Evolutionary conservation across 139 green algal genomes (phyloP).

Genomic region (Coccomyxa sp.): DNA sequence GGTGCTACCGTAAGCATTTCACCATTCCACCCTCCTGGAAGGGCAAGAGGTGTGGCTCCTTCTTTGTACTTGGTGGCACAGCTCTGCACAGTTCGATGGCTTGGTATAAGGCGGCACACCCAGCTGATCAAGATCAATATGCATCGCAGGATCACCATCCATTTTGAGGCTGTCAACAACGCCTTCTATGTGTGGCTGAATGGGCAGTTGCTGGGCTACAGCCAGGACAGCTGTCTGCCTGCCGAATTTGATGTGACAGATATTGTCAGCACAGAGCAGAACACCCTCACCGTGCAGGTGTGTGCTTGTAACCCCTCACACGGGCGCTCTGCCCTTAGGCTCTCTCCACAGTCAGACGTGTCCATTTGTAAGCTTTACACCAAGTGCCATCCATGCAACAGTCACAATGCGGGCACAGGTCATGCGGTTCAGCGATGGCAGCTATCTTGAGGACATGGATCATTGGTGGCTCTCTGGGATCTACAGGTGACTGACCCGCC

Average conservation of each 20-base stretch:
- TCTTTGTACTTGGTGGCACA: too few relatives aligned
- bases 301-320: too few relatives aligned
- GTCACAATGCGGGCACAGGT: slow-evolving; percentile 41
- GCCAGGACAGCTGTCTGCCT: slow-evolving; percentile 85
- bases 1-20: slow-evolving; percentile 82
- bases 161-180: slow-evolving; percentile 86
- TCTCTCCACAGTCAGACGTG: too few relatives aligned
- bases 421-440: slow-evolving; percentile 90
- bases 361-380: neutral
- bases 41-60: slow-evolving; percentile 2
- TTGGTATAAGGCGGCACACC: too few relatives aligned
- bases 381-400: neutral
- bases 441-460: slow-evolving; percentile 97
- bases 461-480: slow-evolving; percentile 95
- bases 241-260: slow-evolving; percentile 91
- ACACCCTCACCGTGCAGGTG: slow-evolving; percentile 73
- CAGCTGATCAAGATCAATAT: neutral
- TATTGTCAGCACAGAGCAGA: slow-evolving; percentile 35
- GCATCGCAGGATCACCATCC: slow-evolving; percentile 53
- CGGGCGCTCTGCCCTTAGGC: too few relatives aligned
- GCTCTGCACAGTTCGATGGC: too few relatives aligned
- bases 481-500: slow-evolving; percentile 39
- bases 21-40: slow-evolving; percentile 30
- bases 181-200: slow-evolving; percentile 92
- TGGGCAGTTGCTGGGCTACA: slow-evolving; percentile 78